Percentiles rank a stretch among this genome's conserved stretches.
These are phyloP conservation scores for Erythrophleum fordii DNA, from an alignment of 306 rosid species.

Conservation along the genomic window DNA sequence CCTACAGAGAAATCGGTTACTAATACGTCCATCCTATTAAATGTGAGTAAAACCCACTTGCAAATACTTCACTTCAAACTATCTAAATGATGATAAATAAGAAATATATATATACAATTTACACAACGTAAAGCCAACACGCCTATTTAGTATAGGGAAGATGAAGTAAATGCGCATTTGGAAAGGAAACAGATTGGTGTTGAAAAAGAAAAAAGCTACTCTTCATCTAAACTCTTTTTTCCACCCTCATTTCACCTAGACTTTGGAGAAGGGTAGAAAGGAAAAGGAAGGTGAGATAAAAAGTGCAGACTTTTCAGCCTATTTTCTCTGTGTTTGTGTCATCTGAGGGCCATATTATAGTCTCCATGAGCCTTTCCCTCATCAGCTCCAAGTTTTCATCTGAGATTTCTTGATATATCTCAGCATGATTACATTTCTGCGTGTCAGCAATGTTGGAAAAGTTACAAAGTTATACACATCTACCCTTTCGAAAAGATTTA, in stretches of 20 bases:
- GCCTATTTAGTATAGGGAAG: neutral
- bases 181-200: neutral
- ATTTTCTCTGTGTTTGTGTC: constrained; percentile 90
- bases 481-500: neutral
- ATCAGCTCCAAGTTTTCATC: constrained; percentile 87
- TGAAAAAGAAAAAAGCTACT: constrained; percentile 31
- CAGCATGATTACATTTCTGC: constrained; percentile 97
- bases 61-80: constrained; percentile 15
- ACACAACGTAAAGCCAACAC: neutral
- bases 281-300: constrained; percentile 31
- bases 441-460: constrained; percentile 5
- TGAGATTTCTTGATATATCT: constrained; percentile 82
- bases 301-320: constrained; percentile 48
- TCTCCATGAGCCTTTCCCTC: constrained; percentile 91
- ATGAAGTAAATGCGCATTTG: neutral
- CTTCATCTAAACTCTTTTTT: neutral
- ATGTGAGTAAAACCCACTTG: neutral
- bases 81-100: constrained; percentile 29
- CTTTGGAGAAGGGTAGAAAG: constrained; percentile 41
- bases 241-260: constrained; percentile 24
- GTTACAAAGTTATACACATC: neutral
- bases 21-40: neutral
- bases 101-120: constrained; percentile 49
- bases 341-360: constrained; percentile 98
- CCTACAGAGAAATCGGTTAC: neutral